phyloP scores from a whole-genome alignment of 2,329 filamentous ascomycete genomes.

The Penicillium nordicum region DNA sequence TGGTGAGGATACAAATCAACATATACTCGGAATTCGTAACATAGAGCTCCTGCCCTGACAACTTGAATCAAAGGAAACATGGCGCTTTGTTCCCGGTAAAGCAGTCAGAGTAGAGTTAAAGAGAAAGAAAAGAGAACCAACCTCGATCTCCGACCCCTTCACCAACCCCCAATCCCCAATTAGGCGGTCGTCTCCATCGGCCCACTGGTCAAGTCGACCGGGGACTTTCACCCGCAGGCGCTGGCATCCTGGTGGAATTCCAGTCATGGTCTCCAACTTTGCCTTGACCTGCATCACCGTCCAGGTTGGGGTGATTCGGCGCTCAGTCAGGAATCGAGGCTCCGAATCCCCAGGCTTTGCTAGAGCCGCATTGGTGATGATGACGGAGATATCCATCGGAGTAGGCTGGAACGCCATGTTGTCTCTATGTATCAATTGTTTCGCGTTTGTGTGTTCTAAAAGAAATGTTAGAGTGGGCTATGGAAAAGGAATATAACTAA shows the following conservation, averaged over 20 bases:
- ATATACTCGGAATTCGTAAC: neutral
- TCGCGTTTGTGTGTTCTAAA: neutral
- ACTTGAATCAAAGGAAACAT: neutral
- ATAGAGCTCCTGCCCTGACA: no score
- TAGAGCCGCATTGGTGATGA: slow-evolving; percentile 35
- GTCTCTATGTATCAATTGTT: neutral
- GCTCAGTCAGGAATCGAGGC: slow-evolving; percentile 65
- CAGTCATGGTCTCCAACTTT: slow-evolving; percentile 90
- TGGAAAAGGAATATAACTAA: neutral
- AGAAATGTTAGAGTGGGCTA: neutral
- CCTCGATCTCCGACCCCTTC: slow-evolving; percentile 45
- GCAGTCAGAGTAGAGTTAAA: neutral
- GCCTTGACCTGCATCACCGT: slow-evolving; percentile 76
- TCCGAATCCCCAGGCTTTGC: slow-evolving; percentile 16
- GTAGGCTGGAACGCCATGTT: slow-evolving; percentile 39
- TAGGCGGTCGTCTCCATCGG: slow-evolving; percentile 68
- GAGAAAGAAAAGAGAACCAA: slow-evolving; percentile 21
- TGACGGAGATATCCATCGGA: slow-evolving; percentile 39
- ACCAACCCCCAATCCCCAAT: slow-evolving; percentile 50
- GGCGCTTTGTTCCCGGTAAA: neutral
- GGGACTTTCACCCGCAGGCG: slow-evolving; percentile 67
- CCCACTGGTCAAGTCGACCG: slow-evolving; percentile 57
- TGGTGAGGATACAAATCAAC: slow-evolving; percentile 35
- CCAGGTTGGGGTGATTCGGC: slow-evolving; percentile 90
- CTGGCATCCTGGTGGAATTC: slow-evolving; percentile 78